A percentile compares a stretch with the other conserved stretches of the same genome.
Conservation (phyloP, 495 filamentous ascomycete species). For the Hypoxylon intermedium region DNA sequence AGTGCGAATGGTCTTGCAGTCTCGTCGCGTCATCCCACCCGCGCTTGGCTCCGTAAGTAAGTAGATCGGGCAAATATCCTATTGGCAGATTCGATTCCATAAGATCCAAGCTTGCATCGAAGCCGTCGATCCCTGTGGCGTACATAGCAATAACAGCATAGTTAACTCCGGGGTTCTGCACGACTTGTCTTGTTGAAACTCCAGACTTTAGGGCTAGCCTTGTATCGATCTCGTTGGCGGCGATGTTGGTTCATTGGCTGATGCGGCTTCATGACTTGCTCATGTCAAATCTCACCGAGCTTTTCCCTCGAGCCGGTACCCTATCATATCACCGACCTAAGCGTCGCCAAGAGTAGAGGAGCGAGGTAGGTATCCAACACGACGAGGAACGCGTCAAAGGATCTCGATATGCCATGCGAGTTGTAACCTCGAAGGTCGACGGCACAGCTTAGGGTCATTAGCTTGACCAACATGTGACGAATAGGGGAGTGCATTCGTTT, state of each 20-base stretch:
- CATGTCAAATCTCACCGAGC: constrained; percentile 11
- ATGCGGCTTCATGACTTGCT: constrained; percentile 5
- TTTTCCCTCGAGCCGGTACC: constrained; percentile 22
- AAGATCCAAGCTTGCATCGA: constrained; percentile 6
- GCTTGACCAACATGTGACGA: constrained; percentile 2
- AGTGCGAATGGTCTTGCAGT: constrained; percentile 17
- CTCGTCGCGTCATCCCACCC: constrained; percentile 33
- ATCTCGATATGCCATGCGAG: background rate
- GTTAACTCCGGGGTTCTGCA: constrained; percentile 18
- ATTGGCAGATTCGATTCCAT: constrained; percentile 21
- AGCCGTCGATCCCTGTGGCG: constrained; percentile 29
- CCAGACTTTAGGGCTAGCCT: constrained; percentile 27
- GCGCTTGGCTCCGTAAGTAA: constrained; percentile 20
- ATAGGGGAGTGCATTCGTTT: too few species aligned
- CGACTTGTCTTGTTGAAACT: constrained; percentile 14
- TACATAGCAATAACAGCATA: constrained; percentile 3
- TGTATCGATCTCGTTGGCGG: background rate
- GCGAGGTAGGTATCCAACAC: constrained; percentile 10
- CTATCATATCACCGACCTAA: constrained; percentile 26
- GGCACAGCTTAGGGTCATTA: constrained; percentile 9
- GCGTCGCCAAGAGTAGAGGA: constrained; percentile 8
- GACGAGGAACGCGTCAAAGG: background rate
- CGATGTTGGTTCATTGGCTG: constrained; percentile 22
- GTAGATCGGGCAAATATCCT: constrained; percentile 24
- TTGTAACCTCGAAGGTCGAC: constrained; percentile 1